These are phyloP conservation scores for Torrubiellomyces zombiae DNA, from an alignment of 2,329 filamentous ascomycete species.

Conservation along the genomic window DNA sequence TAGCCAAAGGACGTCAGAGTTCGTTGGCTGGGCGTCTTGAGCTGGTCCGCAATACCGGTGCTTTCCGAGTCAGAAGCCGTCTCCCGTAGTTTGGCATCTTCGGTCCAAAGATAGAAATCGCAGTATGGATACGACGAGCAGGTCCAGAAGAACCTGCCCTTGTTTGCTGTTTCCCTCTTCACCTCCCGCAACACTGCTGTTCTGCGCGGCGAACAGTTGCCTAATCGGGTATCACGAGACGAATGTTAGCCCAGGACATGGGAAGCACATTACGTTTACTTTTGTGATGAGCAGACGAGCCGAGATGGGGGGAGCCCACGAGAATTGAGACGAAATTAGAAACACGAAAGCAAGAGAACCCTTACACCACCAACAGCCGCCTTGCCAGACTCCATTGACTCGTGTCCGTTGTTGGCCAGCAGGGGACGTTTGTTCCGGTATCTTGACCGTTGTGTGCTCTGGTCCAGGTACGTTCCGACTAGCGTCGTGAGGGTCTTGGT, in stretches of 20 bases:
- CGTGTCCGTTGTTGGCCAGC: conserved; percentile 16
- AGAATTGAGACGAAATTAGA: neutral
- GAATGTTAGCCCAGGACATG: conserved; percentile 3
- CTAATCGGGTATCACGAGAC: conserved; percentile 8
- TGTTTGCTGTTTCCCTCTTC: conserved; percentile 20
- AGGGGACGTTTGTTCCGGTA: no score
- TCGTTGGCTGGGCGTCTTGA: conserved; percentile 14
- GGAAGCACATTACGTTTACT: no score
- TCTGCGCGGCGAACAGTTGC: conserved; percentile 25
- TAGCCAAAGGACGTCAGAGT: conserved; percentile 14
- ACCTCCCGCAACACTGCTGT: conserved; percentile 18
- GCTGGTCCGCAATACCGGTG: conserved; percentile 2
- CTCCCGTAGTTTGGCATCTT: conserved; percentile 18
- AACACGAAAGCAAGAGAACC: conserved; percentile 1
- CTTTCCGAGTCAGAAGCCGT: conserved; percentile 6
- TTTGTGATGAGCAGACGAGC: no score
- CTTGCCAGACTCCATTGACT: conserved; percentile 15
- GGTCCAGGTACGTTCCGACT: no score
- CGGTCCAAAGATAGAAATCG: conserved; percentile 28
- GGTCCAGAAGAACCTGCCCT: conserved; percentile 24
- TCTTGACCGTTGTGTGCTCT: no score
- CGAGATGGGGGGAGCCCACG: neutral
- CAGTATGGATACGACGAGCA: conserved; percentile 22
- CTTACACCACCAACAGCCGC: conserved; percentile 22
- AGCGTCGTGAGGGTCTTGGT: no score